A percentile compares a stretch with the other conserved stretches of the same genome.
phyloP scores from a whole-genome alignment of 768 basidiomycete genomes.

The Lactarius hengduanensis region DNA sequence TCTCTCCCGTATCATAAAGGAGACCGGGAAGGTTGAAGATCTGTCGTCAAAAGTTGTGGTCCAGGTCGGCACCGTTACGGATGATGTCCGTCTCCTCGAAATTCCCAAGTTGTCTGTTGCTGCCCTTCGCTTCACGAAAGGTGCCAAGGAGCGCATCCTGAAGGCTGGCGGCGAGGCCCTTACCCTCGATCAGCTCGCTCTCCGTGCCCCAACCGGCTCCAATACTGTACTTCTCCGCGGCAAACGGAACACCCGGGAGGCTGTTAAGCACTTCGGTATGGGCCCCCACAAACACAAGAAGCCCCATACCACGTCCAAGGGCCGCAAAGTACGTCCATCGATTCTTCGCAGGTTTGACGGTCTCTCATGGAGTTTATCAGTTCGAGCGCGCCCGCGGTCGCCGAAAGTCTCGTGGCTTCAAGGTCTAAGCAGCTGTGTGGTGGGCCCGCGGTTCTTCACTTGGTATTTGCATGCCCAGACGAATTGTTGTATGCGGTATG shows the following conservation, averaged over 20 bases:
- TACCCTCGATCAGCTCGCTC: slow-evolving; percentile 95
- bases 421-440: slow-evolving; percentile 63
- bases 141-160: slow-evolving; percentile 92
- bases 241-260: slow-evolving; percentile 90
- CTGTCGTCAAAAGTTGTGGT: slow-evolving; percentile 83
- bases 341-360: background rate
- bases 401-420: slow-evolving; percentile 97
- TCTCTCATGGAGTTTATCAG: slow-evolving; percentile 36
- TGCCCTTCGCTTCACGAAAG: slow-evolving; percentile 91
- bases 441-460: slow-evolving; percentile 35
- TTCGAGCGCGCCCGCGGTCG: slow-evolving; percentile 99
- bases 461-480: slow-evolving; percentile 30
- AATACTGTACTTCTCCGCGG: slow-evolving; percentile 95
- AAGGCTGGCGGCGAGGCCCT: slow-evolving; percentile 93
- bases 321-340: slow-evolving; percentile 70
- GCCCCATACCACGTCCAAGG: slow-evolving; percentile 93
- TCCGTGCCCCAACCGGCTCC: slow-evolving; percentile 89
- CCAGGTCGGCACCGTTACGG: slow-evolving; percentile 88
- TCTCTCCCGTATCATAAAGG: slow-evolving; percentile 86
- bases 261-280: slow-evolving; percentile 98
- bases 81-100: slow-evolving; percentile 83
- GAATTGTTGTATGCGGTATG: slow-evolving; percentile 37
- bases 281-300: slow-evolving; percentile 99
- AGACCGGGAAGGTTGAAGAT: slow-evolving; percentile 66
- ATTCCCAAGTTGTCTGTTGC: slow-evolving; percentile 92